A percentile compares a stretch with the other conserved stretches of the same genome.
Evolutionary conservation across 331 rosid genomes (phyloP).

Genomic region (Phaseolus coccineus): DNA sequence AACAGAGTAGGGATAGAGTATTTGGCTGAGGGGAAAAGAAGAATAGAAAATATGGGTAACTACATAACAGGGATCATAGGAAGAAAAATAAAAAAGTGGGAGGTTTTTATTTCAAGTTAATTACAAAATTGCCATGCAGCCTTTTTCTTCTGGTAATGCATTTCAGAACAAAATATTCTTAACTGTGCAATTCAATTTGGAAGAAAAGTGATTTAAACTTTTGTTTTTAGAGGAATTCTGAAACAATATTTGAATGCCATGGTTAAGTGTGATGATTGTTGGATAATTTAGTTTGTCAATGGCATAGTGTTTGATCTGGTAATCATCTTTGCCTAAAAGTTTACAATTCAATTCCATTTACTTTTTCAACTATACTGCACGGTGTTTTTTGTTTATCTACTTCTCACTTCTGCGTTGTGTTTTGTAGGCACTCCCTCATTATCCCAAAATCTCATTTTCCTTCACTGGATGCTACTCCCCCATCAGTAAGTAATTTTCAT

Average conservation of each 20-base stretch:
- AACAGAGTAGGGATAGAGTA: background rate
- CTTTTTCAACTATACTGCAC: slow-evolving; percentile 23
- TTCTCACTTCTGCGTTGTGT: slow-evolving; percentile 44
- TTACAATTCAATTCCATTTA: slow-evolving; percentile 24
- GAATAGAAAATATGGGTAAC: background rate
- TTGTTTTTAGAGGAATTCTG: background rate
- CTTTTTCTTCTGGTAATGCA: background rate
- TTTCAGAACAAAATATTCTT: slow-evolving; percentile 16
- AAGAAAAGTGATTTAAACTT: background rate
- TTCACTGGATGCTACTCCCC: slow-evolving; percentile 89
- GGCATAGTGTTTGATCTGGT: slow-evolving; percentile 20
- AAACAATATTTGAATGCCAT: slow-evolving; percentile 21
- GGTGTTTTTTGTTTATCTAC: slow-evolving; percentile 25
- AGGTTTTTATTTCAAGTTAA: slow-evolving; percentile 4
- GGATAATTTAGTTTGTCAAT: slow-evolving; percentile 10
- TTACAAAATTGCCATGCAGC: background rate
- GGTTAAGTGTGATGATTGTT: background rate
- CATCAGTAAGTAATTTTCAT: slow-evolving; percentile 71
- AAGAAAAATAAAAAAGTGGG: background rate
- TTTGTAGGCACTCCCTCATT: slow-evolving; percentile 89
- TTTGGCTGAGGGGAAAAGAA: slow-evolving; percentile 2
- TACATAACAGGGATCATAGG: background rate
- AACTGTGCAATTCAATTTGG: slow-evolving; percentile 17
- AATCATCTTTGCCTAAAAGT: slow-evolving; percentile 30
- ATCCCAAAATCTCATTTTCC: slow-evolving; percentile 90